These are phyloP conservation scores for Lolium rigidum DNA, from an alignment of 176 grass and related monocot genomes.

Conservation along the genomic window DNA sequence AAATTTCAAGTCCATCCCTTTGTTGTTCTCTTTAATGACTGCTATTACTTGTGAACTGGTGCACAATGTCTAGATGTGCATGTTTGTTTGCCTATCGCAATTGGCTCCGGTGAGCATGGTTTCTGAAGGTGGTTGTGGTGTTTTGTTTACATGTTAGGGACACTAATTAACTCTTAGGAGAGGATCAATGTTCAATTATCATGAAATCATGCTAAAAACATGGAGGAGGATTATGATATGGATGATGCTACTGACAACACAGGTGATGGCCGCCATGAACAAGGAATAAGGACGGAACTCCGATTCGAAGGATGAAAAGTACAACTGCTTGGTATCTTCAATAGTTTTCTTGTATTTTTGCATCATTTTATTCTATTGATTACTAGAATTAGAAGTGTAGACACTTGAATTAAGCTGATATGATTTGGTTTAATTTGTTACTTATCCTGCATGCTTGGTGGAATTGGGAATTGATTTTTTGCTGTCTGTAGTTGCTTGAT, in stretches of 20 bases:
- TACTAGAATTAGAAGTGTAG: too few species aligned
- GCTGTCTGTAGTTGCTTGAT: too few species aligned
- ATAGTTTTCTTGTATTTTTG: too few species aligned
- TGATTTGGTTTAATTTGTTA: too few species aligned
- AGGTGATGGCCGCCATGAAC: slow-evolving; percentile 62
- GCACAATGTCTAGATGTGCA: background rate
- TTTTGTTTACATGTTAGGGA: slow-evolving; percentile 42
- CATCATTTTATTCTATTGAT: too few species aligned
- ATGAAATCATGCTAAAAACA: slow-evolving; percentile 63
- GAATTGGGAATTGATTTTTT: too few species aligned
- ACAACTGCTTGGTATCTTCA: slow-evolving; percentile 50
- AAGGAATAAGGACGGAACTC: slow-evolving; percentile 50
- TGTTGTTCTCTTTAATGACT: background rate
- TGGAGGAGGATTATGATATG: slow-evolving; percentile 85
- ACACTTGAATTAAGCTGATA: too few species aligned
- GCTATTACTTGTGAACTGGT: background rate
- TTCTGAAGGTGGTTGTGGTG: slow-evolving; percentile 1
- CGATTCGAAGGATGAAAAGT: slow-evolving; percentile 77
- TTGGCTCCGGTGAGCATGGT: background rate
- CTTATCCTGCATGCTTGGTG: too few species aligned
- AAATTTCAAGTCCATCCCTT: too few species aligned
- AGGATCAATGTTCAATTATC: slow-evolving; percentile 67
- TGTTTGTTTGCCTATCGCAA: background rate
- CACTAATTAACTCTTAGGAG: background rate
- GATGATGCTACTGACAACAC: slow-evolving; percentile 63